Evolutionary conservation across 352 stramenopile genomes (phyloP), one percentile per base, ranked within the genome.

Genomic region (Phytophthora pistaciae): DNA sequence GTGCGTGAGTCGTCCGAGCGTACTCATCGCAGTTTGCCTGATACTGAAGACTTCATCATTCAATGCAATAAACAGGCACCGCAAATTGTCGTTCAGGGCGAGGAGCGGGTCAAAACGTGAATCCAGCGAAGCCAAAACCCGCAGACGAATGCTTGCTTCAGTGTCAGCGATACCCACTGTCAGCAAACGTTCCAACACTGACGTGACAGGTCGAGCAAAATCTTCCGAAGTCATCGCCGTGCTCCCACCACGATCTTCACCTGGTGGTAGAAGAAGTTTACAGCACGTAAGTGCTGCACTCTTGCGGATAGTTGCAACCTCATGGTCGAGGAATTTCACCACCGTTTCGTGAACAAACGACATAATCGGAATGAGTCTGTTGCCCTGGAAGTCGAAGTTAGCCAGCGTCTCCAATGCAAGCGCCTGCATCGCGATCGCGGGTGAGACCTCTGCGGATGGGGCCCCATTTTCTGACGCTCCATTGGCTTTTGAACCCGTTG

Each of bases 11-110:
- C 90, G 80, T 40, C 90, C 90, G 18, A 96, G 78, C 54, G 87
- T 96, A 70, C 87, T 96, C 90, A 96, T 96, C 10, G 90, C 90
- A 1, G 87, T 94, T 73, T 95, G 83, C n/a, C 90, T 87, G 55
- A 96, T 96, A 33, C 93, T 91, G 60, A 96, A 94, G 9, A 93
- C 74, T 54, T 96, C 90, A 61, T 96, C 90, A 59, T 96, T 95
- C 5, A 96, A 57, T 8, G 90, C 88, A 68, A 96, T 96, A 68
- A 96, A 96, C 33, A 96, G 56, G 31, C 90, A 95, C 0, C 90
- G 81, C 50, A 96, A 68, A 59, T 96, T 96, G 55, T 95, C 90
- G 53, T 93, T 92, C 60, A 94, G 78, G 0, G 85, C 90, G 2
- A 96, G 74, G 3, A 96, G 58, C 1, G 88, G 85, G 44, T 96